Evolutionary conservation across 805 yeast species (phyloP).

Genomic region (Zygosaccharomyces bisporus): DNA sequence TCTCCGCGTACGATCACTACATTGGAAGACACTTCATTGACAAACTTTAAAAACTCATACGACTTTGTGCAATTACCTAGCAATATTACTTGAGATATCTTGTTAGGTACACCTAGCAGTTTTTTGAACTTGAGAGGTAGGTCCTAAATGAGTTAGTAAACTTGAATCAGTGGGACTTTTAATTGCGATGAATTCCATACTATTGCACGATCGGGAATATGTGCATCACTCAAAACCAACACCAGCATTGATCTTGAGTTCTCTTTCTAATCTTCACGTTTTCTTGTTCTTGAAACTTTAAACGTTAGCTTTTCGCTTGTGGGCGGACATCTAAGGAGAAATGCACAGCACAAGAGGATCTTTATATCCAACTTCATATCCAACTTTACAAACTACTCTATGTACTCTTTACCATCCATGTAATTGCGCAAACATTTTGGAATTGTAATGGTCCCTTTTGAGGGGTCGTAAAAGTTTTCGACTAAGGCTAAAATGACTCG

Average conservation of each 20-base stretch:
- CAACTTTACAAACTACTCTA: conserved; percentile 14
- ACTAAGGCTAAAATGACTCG: conserved; percentile 84
- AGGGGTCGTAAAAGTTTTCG: conserved; percentile 74
- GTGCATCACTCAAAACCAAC: conserved; percentile 84
- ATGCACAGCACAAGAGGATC: background rate
- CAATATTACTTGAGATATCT: conserved; percentile 79
- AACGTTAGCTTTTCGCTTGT: conserved; percentile 4
- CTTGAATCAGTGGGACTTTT: background rate
- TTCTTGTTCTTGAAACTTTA: background rate
- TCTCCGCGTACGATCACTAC: conserved; percentile 80
- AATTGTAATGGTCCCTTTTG: conserved; percentile 48
- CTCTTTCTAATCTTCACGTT: background rate
- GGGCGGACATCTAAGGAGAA: background rate
- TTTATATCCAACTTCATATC: background rate
- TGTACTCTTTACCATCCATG: conserved; percentile 59
- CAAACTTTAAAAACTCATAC: conserved; percentile 55
- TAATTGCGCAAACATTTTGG: conserved; percentile 66
- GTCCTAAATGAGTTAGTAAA: conserved; percentile 33
- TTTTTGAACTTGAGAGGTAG: conserved; percentile 58
- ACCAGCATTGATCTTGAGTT: conserved; percentile 50
- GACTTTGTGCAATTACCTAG: conserved; percentile 80
- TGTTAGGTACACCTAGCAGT: conserved; percentile 70
- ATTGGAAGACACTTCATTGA: conserved; percentile 66
- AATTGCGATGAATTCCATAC: conserved; percentile 37
- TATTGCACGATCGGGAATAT: conserved; percentile 80